A percentile compares a stretch with the other conserved stretches of the same genome.
Conservation (phyloP, 805 yeast genomes). For the Saccharomyces mikatae region DNA sequence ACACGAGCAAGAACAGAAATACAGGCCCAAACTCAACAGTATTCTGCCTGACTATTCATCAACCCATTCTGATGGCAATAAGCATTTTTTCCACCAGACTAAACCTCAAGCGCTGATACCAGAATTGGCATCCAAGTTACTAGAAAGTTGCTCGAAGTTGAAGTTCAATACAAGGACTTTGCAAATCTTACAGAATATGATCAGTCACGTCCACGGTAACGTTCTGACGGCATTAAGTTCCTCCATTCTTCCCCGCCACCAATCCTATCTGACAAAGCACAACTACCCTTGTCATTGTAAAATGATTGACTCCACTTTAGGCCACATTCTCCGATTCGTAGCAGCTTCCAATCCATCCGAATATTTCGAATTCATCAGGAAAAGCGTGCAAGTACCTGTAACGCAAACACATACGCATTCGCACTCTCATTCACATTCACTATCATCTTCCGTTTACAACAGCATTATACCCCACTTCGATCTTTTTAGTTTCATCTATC, state of each 20-base stretch:
- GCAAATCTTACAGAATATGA: slow-evolving; percentile 28
- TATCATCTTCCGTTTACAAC: background rate
- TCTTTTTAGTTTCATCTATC: slow-evolving; percentile 36
- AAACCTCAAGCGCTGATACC: slow-evolving; percentile 29
- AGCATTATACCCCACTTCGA: slow-evolving; percentile 32
- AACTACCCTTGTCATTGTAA: slow-evolving; percentile 7
- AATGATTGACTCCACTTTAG: slow-evolving; percentile 14
- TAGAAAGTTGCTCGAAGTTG: slow-evolving; percentile 24
- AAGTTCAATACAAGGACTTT: slow-evolving; percentile 29
- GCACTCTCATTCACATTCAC: background rate
- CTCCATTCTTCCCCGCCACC: slow-evolving; percentile 15
- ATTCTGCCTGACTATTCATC: slow-evolving; percentile 26
- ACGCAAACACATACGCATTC: background rate
- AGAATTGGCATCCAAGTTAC: slow-evolving; percentile 22
- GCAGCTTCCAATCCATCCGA: slow-evolving; percentile 45
- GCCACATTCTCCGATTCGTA: slow-evolving; percentile 35
- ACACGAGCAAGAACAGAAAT: slow-evolving; percentile 4
- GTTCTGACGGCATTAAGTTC: slow-evolving; percentile 6
- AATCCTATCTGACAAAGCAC: slow-evolving; percentile 10
- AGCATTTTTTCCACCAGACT: slow-evolving; percentile 26
- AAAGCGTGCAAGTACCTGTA: slow-evolving; percentile 7
- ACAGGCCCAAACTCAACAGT: slow-evolving; percentile 13
- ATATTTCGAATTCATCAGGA: slow-evolving; percentile 28
- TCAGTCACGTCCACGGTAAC: slow-evolving; percentile 10
- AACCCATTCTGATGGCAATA: slow-evolving; percentile 19